Conservation (phyloP, 2,329 filamentous ascomycete species). For the Neonectria coccinea region DNA sequence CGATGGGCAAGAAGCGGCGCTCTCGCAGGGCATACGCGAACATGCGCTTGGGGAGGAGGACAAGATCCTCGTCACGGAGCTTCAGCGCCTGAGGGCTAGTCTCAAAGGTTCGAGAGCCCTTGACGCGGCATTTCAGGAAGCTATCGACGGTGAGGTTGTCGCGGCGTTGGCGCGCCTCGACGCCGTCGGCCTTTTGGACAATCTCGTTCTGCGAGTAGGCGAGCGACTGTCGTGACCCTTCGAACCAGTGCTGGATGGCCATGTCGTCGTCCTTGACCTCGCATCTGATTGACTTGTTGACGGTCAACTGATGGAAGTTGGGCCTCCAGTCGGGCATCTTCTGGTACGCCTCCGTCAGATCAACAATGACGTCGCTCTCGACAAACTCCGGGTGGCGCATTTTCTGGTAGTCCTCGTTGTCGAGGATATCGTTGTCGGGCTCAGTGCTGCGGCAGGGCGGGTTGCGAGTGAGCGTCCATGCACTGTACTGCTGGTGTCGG, state of each 20-base stretch:
- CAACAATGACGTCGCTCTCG: constrained; percentile 58
- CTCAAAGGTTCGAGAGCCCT: constrained; percentile 52
- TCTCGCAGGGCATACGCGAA: constrained; percentile 57
- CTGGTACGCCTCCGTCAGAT: constrained; percentile 56
- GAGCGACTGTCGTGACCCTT: constrained; percentile 45
- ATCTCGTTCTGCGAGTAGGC: constrained; percentile 51
- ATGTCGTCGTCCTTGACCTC: constrained; percentile 51
- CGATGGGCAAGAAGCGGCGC: constrained; percentile 54
- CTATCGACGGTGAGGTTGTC: constrained; percentile 51
- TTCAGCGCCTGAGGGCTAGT: constrained; percentile 47
- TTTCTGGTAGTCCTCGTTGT: constrained; percentile 47
- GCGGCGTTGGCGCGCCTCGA: constrained; percentile 53
- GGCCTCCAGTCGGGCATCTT: constrained; percentile 54
- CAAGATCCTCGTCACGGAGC: constrained; percentile 45
- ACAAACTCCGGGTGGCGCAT: constrained; percentile 55
- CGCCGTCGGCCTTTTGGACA: constrained; percentile 52
- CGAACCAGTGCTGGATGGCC: constrained; percentile 54
- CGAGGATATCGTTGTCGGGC: constrained; percentile 50
- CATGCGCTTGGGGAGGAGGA: constrained; percentile 56
- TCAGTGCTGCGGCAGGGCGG: constrained; percentile 46
- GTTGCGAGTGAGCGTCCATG: constrained; percentile 56
- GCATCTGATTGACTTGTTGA: constrained; percentile 48
- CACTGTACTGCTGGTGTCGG: constrained; percentile 55
- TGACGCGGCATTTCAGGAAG: constrained; percentile 51
- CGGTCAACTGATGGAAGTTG: constrained; percentile 45